Evolutionary conservation across 139 green algal genomes (phyloP), one percentile per base, ranked within the genome.

Genomic region (Asterochloris sp.): DNA sequence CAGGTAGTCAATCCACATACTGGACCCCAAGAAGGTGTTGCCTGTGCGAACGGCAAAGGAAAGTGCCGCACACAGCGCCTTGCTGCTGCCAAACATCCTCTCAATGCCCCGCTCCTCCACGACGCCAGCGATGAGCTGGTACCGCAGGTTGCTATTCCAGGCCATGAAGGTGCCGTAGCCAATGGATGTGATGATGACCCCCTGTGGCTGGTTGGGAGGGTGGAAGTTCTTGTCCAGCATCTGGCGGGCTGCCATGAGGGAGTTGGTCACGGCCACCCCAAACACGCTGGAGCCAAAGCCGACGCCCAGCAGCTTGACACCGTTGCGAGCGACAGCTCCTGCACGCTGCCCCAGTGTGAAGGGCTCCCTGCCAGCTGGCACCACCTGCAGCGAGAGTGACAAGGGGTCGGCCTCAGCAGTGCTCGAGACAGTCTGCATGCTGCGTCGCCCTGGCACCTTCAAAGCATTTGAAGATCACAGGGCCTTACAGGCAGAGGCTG

Each of bases 81-180:
- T 89, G 69, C 93, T 91, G 79, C 83, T 86, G 23, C 85, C 79
- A 83, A 98, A 96, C 23, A 95, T 10, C 8, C 73, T 85, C 91
- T 98, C 95, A 69, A 99, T 96, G 78, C 95, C 91, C 16, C 96
- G 91, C 92, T 99, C 93, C 91, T 99, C 96, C 13, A 99, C 75
- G 13, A 99, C 84, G 61, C 96, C 96, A 76, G 96, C 95, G 69
- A 98, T 82, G 13, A 98, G 77, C 82, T 85, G 82, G 68, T 85
- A 85, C 10, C 82, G 67, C 26, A 99, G 83, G 91, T 99, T 99
- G 86, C 85, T 93, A 23, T 89, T 96, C 15, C 93, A 85, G 24
- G 91, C 92, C 97, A 99, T 99, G 92, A 99, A 99, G 0, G 89
- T 83, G n/a, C 92, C 97, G 83, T 99, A 99, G 0, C 92, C 92